Base-by-base conservation (phyloP, 768 basidiomycete genomes). In the Xanthoconium stramineum region DNA sequence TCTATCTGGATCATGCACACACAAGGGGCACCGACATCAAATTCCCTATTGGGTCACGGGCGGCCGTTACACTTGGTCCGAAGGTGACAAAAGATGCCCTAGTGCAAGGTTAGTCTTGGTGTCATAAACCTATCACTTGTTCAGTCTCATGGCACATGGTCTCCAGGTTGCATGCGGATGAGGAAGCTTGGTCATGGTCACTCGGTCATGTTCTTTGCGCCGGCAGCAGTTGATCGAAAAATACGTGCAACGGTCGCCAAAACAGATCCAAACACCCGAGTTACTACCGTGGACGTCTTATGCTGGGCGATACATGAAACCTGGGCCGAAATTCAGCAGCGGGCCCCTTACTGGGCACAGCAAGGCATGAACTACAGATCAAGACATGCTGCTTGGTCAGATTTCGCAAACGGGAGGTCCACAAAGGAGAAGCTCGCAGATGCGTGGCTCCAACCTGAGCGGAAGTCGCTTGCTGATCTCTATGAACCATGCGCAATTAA, bases 101-200 rank as follows among this genome's bases (percentile, higher is more conserved):
- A 2, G 45, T 64, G 0, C 72, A 74, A 64, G 72, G 72, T 70
- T 42, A 19, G 70, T 51, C 11, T 15, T 4, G 24, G 5, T 8
- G 32, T 14, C 30, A 6, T 19, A 6, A 47, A 19, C 2, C 39
- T 8, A 35, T 35, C 33, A 35, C 33, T 14, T 15, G 13, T 19
- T 10, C 2, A 4, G 36, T 48, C 35, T 36, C 43, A 24, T 36
- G 19, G 12, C 30, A 9, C 8, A n/a, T 11, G 13, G 7, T 48
- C 24, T 13, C 28, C 13, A 80, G 79, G 78, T 8, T 80, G 79
- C 52, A 81, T 80, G 79, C 69, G 79, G 15, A 78, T 81, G 79
- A 71, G 79, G 5, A 70, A 72, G 56, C 67, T 80, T 2, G 80
- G 80, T 9, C 59, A 65, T 17, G 77, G 76, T 0, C 79, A 81